Base-by-base conservation (phyloP, 768 basidiomycete genomes). In the Melanogaster broomeanus region DNA sequence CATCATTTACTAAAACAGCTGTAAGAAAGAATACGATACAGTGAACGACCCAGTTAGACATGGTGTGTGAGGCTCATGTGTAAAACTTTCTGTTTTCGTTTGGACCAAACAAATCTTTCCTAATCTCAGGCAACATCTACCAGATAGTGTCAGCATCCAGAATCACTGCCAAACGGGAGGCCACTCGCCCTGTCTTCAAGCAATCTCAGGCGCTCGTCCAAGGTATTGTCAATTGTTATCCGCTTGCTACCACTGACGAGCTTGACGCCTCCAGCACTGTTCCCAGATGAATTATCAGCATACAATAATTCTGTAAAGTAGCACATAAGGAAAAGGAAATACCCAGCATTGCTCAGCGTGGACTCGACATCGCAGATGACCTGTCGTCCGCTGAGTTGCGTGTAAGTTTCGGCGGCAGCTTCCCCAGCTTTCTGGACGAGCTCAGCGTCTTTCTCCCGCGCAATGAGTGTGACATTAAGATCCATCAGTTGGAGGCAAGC, bases 61-160 rank as follows among this genome's bases (percentile, higher is more conserved):
- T n/a, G 19, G 37, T 33, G 12, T 12, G 35, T 15, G 30, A 7
- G 21, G 24, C 46, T 69, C 49, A 90, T 66, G 85, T 86, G 71
- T 84, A 89, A 78, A 95, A 96, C 69, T 92, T 94, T 63, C 95
- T 84, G 75, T 96, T 98, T 70, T 83, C 79, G 70, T 98, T 98
- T 30, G 77, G 70, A 15, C 96, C 96, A 60, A 96, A 98, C 40
- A 98, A 77, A 61, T 93, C 88, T 56, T 77, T 78, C 60, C 96
- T 78, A 60, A 98, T 92, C 73, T 97, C 94, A 2, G 96, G 96
- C 22, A 98, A 77, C 96, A 98, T 98, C 92, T 96, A 21, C 28
- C 19, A 24, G 19, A 43, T 19, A 31, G n/a, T 19, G n/a, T 63
- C 21, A 55, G 40, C 27, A 9, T 18, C 11, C 5, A 13, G 19